phyloP scores from a whole-genome alignment of 2,329 filamentous ascomycete species.

The Endoconidiophora laricicola region DNA sequence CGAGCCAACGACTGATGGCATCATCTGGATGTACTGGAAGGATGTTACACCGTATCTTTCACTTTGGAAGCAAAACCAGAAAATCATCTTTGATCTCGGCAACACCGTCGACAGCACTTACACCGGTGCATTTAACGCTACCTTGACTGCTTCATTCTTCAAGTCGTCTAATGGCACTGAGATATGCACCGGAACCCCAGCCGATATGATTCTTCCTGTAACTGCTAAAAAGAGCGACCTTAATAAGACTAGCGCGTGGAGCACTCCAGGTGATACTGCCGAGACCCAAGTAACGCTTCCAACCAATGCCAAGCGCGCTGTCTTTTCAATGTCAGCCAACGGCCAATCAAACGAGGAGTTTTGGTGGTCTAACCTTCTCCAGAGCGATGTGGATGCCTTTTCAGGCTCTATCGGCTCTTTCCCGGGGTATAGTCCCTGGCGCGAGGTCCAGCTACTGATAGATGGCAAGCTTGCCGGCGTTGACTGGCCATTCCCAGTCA shows the following conservation, averaged over 20 bases:
- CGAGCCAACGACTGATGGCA: slow-evolving; percentile 54
- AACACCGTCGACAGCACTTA: slow-evolving; percentile 55
- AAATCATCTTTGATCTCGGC: slow-evolving; percentile 62
- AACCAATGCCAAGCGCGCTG: slow-evolving; percentile 47
- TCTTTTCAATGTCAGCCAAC: slow-evolving; percentile 61
- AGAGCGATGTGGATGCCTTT: slow-evolving; percentile 44
- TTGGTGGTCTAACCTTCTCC: slow-evolving; percentile 67
- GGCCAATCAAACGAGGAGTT: slow-evolving; percentile 67
- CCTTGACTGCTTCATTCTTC: slow-evolving; percentile 58
- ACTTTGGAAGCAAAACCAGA: slow-evolving; percentile 53
- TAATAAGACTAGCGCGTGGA: slow-evolving; percentile 48
- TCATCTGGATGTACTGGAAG: slow-evolving; percentile 61
- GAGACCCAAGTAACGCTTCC: slow-evolving; percentile 45
- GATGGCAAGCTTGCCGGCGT: slow-evolving; percentile 58
- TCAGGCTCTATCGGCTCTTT: slow-evolving; percentile 36
- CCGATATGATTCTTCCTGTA: slow-evolving; percentile 52
- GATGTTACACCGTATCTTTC: slow-evolving; percentile 58
- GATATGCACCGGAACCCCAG: slow-evolving; percentile 21
- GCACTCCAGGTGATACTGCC: slow-evolving; percentile 45
- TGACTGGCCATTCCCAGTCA: slow-evolving; percentile 65
- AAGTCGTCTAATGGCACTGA: slow-evolving; percentile 18
- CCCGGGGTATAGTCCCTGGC: slow-evolving; percentile 54
- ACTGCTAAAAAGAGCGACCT: slow-evolving; percentile 35
- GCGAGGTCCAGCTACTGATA: slow-evolving; percentile 62
- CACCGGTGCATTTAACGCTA: slow-evolving; percentile 58